A percentile compares a stretch with the other conserved stretches of the same genome.
These are phyloP conservation scores for Lipomyces chichibuensis DNA, from an alignment of 805 yeast species.

Conservation along the genomic window DNA sequence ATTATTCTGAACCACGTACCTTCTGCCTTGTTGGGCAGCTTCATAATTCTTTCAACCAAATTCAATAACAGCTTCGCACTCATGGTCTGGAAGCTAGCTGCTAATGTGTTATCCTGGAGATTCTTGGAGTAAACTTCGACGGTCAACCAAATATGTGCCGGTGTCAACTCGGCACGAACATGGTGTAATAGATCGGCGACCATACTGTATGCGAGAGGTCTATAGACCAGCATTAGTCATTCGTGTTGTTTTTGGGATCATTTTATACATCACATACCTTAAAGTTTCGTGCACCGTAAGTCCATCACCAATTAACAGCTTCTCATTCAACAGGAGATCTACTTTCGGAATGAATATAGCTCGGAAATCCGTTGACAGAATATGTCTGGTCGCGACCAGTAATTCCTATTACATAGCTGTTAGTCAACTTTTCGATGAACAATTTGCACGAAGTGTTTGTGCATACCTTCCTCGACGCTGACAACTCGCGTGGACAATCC, in stretches of 20 bases:
- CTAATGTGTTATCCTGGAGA: constrained; percentile 77
- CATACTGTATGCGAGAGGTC: constrained; percentile 88
- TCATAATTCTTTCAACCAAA: constrained; percentile 83
- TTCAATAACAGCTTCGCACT: constrained; percentile 88
- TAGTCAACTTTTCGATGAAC: not conserved
- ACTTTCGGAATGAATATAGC: constrained; percentile 81
- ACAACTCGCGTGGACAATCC: constrained; percentile 93
- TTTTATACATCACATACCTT: constrained; percentile 44
- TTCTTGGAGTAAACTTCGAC: constrained; percentile 79
- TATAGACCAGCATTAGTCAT: not conserved
- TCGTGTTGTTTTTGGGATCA: not conserved
- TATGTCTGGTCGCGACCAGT: constrained; percentile 91
- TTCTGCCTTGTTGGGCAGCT: constrained; percentile 77
- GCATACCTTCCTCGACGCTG: constrained; percentile 72
- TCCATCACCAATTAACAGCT: constrained; percentile 88
- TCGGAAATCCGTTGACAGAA: constrained; percentile 87
- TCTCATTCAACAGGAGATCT: constrained; percentile 81
- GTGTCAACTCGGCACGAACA: constrained; percentile 78
- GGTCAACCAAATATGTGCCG: constrained; percentile 84
- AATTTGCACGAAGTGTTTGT: not conserved
- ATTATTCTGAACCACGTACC: constrained; percentile 12
- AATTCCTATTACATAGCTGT: constrained; percentile 54
- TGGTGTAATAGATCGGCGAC: constrained; percentile 96
- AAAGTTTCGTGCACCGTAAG: constrained; percentile 87
- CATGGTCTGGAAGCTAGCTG: constrained; percentile 92